phyloP scores from a whole-genome alignment of 768 basidiomycete genomes.

The Xerocomellus amylosporus region DNA sequence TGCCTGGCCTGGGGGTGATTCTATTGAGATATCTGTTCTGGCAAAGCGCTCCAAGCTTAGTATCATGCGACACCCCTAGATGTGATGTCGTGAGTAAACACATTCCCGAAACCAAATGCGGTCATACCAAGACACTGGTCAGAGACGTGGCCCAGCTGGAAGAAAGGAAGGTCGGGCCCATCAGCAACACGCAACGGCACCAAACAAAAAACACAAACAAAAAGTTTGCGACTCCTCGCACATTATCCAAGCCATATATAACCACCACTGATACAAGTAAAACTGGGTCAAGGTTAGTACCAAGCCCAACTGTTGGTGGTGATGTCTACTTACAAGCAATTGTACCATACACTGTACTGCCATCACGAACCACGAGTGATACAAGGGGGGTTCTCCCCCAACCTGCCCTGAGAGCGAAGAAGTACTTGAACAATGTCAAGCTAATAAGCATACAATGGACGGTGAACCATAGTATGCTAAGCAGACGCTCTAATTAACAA shows the following conservation, averaged over 20 bases:
- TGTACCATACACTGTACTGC: constrained; percentile 9
- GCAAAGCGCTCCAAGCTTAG: constrained; percentile 20
- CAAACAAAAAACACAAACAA: constrained; percentile 8
- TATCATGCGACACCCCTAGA: constrained; percentile 23
- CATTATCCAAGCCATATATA: not conserved
- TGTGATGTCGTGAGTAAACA: not conserved
- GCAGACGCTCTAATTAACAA: not conserved
- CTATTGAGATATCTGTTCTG: not conserved
- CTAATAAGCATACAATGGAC: constrained; percentile 15
- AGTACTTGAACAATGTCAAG: constrained; percentile 23
- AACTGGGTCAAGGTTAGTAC: constrained; percentile 1
- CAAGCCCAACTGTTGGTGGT: not conserved
- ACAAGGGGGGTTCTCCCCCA: constrained; percentile 20
- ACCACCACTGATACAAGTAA: not conserved
- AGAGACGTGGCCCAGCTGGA: constrained; percentile 15
- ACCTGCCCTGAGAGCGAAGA: constrained; percentile 9
- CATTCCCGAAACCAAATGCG: not conserved
- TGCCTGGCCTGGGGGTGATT: not conserved
- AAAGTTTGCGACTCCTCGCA: not conserved
- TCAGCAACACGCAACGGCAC: constrained; percentile 1
- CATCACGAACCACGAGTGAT: constrained; percentile 19
- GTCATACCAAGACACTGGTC: constrained; percentile 14
- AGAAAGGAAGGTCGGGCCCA: not conserved
- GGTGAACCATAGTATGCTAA: constrained; percentile 13
- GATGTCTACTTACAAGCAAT: constrained; percentile 7